Conservation (phyloP, 2,329 filamentous ascomycete species). For the Aspergillus sclerotialis region DNA sequence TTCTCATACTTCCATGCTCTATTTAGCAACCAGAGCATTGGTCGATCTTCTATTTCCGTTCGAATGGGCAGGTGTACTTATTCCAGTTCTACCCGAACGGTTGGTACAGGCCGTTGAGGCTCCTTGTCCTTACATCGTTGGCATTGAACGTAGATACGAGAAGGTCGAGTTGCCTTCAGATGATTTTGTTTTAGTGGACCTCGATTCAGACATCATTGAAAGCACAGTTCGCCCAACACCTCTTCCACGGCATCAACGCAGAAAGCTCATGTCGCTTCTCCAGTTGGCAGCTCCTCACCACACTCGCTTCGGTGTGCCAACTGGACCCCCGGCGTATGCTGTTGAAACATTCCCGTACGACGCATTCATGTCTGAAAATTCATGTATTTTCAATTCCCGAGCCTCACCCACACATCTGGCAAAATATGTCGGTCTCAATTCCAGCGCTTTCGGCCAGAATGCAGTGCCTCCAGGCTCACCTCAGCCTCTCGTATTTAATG, state of each 20-base stretch:
- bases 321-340: constrained; percentile 87
- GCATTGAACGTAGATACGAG: constrained; percentile 80
- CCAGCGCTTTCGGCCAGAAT: constrained; percentile 70
- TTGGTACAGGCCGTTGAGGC: constrained; percentile 87
- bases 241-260: constrained; percentile 78
- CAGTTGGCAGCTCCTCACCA: constrained; percentile 88
- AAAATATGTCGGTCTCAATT: constrained; percentile 84
- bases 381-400: constrained; percentile 67
- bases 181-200: constrained; percentile 89
- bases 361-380: constrained; percentile 80
- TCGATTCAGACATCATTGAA: constrained; percentile 86
- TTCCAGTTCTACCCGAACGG: constrained; percentile 80
- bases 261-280: constrained; percentile 81
- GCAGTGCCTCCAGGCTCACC: constrained; percentile 45
- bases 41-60: constrained; percentile 80
- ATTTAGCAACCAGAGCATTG: constrained; percentile 84
- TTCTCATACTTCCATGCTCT: constrained; percentile 92
- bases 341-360: constrained; percentile 90
- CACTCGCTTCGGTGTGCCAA: constrained; percentile 73
- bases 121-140: constrained; percentile 94
- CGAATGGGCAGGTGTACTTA: constrained; percentile 90
- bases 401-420: constrained; percentile 66
- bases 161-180: constrained; percentile 68
- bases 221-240: constrained; percentile 70
- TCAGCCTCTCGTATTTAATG: constrained; percentile 75